These are phyloP conservation scores for Panellus pusillus DNA, from an alignment of 768 basidiomycete genomes.

Conservation along the genomic window DNA sequence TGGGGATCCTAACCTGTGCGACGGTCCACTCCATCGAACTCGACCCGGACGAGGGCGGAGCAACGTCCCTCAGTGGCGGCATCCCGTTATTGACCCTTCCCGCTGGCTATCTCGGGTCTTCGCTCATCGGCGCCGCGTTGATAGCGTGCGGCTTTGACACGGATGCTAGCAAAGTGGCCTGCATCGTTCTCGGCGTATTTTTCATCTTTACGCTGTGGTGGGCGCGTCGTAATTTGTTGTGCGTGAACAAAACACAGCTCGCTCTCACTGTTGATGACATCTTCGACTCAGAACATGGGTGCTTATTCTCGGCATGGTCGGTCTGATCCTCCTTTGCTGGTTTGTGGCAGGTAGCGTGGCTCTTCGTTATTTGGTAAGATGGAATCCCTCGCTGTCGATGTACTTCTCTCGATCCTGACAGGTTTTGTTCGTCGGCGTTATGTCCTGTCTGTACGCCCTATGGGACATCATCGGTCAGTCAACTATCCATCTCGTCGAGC, in stretches of 20 bases:
- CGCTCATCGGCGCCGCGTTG: conserved; percentile 81
- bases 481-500: neutral
- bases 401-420: conserved; percentile 25
- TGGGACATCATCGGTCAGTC: conserved; percentile 83
- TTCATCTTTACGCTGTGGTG: conserved; percentile 90
- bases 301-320: conserved; percentile 77
- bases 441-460: conserved; percentile 84
- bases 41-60: conserved; percentile 89
- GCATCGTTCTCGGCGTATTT: conserved; percentile 77
- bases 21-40: conserved; percentile 82
- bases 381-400: neutral
- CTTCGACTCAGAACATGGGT: conserved; percentile 61
- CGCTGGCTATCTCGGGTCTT: conserved; percentile 80
- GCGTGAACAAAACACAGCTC: conserved; percentile 26
- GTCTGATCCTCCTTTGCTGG: conserved; percentile 80
- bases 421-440: conserved; percentile 81
- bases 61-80: conserved; percentile 85
- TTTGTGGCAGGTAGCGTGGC: conserved; percentile 75
- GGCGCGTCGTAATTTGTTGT: conserved; percentile 77
- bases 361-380: conserved; percentile 70
- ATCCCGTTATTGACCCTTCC: conserved; percentile 80
- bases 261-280: neutral
- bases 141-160: conserved; percentile 90
- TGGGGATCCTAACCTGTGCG: conserved; percentile 83
- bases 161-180: conserved; percentile 84